Evolutionary conservation across 1,284 basidiomycete genomes (phyloP), one percentile per base, ranked within the genome.

Genomic region (Blastosporella zonata): DNA sequence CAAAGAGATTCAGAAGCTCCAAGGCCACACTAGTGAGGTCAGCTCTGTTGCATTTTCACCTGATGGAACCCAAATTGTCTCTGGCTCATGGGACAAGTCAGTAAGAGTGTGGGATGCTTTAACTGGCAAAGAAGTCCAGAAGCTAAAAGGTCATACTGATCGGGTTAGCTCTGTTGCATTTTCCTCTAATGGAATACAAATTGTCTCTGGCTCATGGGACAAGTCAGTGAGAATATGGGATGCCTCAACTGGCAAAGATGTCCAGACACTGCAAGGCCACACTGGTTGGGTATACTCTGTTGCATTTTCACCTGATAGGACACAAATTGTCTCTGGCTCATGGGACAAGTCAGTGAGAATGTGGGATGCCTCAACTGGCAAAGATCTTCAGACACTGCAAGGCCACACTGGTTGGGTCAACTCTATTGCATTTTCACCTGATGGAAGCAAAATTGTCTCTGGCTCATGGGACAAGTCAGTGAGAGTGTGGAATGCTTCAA

Each of bases 291-390:
- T 54, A 7, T 28, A 8, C 13, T 49, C 50, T 21, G 50, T 52
- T 43, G 50, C 43, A 20, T 52, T 46, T 37, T 55, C 50, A 2
- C 21, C 22, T 25, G 46, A 55, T 40, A 38, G 50, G 13, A 49
- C 7, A 21, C 36, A 36, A 2, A 49, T 55, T 41, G 43, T 38
- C 17, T 52, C 53, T 37, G 37, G 46, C n/a, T 55, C 53, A 17
- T 2, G 4, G 2, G 49, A 54, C 36, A 34, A 23, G 1, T 25
- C 46, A 15, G 38, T 53, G 28, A 38, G 47, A 28, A 17, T 52
- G 22, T 55, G 53, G 53, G 50, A 53, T 40, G 50, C 43, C 13
- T 4, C 6, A 12, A 46, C 38, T 18, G 43, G 33, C 1, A 13
- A 9, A 27, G 15, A 33, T 7, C 18, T 33, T 6, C 23, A 36